Evolutionary conservation across 768 basidiomycete species (phyloP), one percentile per base, ranked within the genome.

Genomic region (Lentinus tigrinus): DNA sequence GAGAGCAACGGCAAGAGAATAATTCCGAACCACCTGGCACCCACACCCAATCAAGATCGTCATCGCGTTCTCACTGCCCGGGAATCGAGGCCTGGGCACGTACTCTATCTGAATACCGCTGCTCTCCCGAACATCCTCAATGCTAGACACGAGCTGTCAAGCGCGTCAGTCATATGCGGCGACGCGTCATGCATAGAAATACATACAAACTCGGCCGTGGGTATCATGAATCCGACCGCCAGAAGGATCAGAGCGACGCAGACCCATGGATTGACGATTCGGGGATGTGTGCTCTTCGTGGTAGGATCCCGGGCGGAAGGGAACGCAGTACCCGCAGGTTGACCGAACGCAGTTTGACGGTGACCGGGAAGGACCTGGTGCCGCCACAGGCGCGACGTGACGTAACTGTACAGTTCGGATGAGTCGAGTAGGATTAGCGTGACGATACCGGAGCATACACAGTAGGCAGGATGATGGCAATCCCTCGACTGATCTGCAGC

Each of bases 11-110:
- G 89, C 2, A 91, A 78, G 9, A 91, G 75, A 44, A 90, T 76
- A 57, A 91, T 71, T 16, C 89, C 89, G 65, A 91, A 89, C 85
- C 84, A 89, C 65, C 85, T 87, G 48, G n/a, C n/a, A n/a, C n/a
- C n/a, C n/a, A n/a, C n/a, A n/a, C n/a, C n/a, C n/a, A n/a, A n/a
- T n/a, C 19, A 28, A 23, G 6, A 7, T 31, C 27, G 49, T 38
- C 38, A 54, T 52, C 14, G 21, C 3, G 3, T 50, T 34, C 10
- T 42, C 21, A 46, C 3, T 43, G 7, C 38, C n/a, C n/a, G n/a
- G 37, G n/a, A 9, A 9, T 21, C n/a, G n/a, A n/a, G n/a, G 19
- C 19, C 17, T 7, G 14, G 39, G 16, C 19, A 52, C 79, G 54
- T 65, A 88, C 84, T 89, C 88, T 63, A 78, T 68, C 47, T 73